These are phyloP conservation scores for Tolypocladium cylindrosporum DNA, from an alignment of 2,329 filamentous ascomycete genomes.

Conservation along the genomic window DNA sequence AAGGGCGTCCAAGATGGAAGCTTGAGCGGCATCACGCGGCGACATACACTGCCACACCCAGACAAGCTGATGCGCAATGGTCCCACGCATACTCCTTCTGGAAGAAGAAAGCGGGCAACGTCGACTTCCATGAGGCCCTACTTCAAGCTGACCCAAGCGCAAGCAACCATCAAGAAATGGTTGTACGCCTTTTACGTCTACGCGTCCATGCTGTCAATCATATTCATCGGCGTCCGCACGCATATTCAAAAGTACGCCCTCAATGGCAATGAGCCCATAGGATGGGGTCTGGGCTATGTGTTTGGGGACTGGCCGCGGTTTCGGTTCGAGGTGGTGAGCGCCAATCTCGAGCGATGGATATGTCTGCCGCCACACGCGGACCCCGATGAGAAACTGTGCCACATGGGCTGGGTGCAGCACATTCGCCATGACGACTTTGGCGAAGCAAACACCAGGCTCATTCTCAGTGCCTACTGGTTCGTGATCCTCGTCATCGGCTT, in stretches of 20 bases:
- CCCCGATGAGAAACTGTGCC: slow-evolving; percentile 26
- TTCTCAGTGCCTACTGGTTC: slow-evolving; percentile 66
- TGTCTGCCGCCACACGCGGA: slow-evolving; percentile 46
- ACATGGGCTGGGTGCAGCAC: slow-evolving; percentile 52
- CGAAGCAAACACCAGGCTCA: slow-evolving; percentile 70
- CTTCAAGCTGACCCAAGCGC: slow-evolving; percentile 66
- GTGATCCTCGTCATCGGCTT: slow-evolving; percentile 61
- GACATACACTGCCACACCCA: slow-evolving; percentile 43
- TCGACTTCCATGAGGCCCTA: slow-evolving; percentile 61
- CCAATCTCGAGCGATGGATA: slow-evolving; percentile 66
- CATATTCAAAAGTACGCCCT: slow-evolving; percentile 62
- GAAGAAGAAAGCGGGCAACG: slow-evolving; percentile 54
- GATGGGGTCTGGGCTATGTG: slow-evolving; percentile 86
- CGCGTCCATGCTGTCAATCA: slow-evolving; percentile 49
- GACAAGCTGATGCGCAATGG: slow-evolving; percentile 24
- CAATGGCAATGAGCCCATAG: slow-evolving; percentile 66
- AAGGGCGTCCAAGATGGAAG: slow-evolving; percentile 8
- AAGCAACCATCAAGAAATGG: slow-evolving; percentile 73
- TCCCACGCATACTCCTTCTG: slow-evolving; percentile 48
- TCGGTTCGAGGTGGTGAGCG: slow-evolving; percentile 58
- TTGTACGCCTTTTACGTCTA: slow-evolving; percentile 76
- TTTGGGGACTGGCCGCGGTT: slow-evolving; percentile 69
- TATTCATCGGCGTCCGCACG: slow-evolving; percentile 60
- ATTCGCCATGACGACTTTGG: slow-evolving; percentile 58
- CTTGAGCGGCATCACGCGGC: slow-evolving; percentile 17